Base-by-base conservation (phyloP, 257 asterid genomes). In the Avicennia marina region DNA sequence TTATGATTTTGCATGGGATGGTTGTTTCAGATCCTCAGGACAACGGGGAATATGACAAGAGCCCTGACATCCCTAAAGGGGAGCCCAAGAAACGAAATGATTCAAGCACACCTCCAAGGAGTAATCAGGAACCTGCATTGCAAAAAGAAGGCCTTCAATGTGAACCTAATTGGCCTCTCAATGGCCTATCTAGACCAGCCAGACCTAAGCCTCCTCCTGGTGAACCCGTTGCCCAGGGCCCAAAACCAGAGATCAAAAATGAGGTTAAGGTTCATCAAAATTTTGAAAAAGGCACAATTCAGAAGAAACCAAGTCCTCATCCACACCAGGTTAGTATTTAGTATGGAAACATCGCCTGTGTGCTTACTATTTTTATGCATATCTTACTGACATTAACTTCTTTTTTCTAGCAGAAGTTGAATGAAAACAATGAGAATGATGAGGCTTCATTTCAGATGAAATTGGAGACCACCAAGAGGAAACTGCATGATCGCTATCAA, bases 401-500 rank as follows among this genome's bases (percentile, higher is more conserved):
- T 53, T 21, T 27, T 20, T 45, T 13, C 47, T 42, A 32, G 56
- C 60, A 73, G 86, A 83, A 78, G 66, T 41, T 11, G 34, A 73
- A 63, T 60, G 6, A 36, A 32, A 66, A 77, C 48, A 84, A 72
- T 8, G 94, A 74, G 56, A 65, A 78, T 34, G 81, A 73, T 7
- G 95, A 75, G 57, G 65, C 65, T 17, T 74, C 79, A 1, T 83
- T 72, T 64, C 65, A 65, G 56, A 70, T 65, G 56, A 85, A 76
- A 41, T 54, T 90, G 11, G 98, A 90, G 76, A 84, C 79, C 11
- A 81, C 98, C 10, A 87, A 90, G 56, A 85, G 98, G 84, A 90
- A 90, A 72, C 95, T 90, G 25, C 98, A 90, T 7, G 95, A 90
- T 59, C 89, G 96, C 10, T 87, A 87, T 66, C 96, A 78, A 67